These are phyloP conservation scores for Lithocarpus polystachyus DNA, from an alignment of 306 rosid species.

Conservation along the genomic window DNA sequence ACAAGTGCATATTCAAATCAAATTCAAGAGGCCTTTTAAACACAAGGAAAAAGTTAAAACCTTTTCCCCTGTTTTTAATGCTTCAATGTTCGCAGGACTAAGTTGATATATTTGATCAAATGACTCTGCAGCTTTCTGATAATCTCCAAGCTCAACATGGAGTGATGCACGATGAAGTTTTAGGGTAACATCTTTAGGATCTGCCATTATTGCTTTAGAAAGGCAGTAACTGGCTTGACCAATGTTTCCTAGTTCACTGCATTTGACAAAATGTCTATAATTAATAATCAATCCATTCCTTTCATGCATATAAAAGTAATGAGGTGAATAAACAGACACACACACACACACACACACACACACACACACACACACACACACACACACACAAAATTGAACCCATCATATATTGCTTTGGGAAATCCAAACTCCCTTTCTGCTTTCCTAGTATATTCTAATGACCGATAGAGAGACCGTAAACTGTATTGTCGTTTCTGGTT, in stretches of 20 bases:
- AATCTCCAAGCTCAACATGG: conserved; percentile 62
- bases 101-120: conserved; percentile 65
- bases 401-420: no score
- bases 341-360: no score
- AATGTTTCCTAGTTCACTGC: conserved; percentile 59
- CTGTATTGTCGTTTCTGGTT: no score
- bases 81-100: conserved; percentile 62
- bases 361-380: no score
- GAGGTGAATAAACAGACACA: conserved; percentile 9
- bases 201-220: conserved; percentile 81
- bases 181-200: conserved; percentile 54
- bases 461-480: no score
- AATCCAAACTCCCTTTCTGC: no score
- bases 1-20: conserved; percentile 7
- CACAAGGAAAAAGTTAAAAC: conserved; percentile 29
- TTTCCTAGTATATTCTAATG: no score
- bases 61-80: conserved; percentile 69
- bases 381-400: no score
- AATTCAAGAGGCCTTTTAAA: conserved; percentile 7
- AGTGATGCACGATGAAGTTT: conserved; percentile 62
- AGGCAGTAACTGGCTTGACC: conserved; percentile 70
- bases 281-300: conserved; percentile 10
- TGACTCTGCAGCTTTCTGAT: conserved; percentile 72
- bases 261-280: conserved; percentile 15
- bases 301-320: conserved; percentile 9